Conservation (phyloP, 2,329 filamentous ascomycete genomes). For the Curvularia lunata region DNA sequence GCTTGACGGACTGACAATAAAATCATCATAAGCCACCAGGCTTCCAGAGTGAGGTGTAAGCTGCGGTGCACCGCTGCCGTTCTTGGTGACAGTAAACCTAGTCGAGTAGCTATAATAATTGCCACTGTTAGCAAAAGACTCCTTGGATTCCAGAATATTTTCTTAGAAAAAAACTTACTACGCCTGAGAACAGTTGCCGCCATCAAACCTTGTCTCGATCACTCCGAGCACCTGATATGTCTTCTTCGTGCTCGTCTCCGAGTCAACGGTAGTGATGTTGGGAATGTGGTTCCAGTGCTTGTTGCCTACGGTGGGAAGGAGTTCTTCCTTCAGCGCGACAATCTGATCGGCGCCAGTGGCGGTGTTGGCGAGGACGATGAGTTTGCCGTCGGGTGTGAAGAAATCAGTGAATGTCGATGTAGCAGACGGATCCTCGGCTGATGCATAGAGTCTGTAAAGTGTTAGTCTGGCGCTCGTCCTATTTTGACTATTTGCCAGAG, state of each 20-base stretch:
- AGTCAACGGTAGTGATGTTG: slow-evolving; percentile 7
- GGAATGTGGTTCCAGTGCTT: slow-evolving; percentile 10
- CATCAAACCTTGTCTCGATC: slow-evolving; percentile 7
- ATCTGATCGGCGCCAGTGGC: slow-evolving; percentile 5
- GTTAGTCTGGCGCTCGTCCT: background rate
- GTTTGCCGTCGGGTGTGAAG: slow-evolving; percentile 5
- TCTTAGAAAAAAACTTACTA: slow-evolving; percentile 5
- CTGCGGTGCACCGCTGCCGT: background rate
- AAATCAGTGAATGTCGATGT: slow-evolving; percentile 11
- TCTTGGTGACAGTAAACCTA: slow-evolving; percentile 9
- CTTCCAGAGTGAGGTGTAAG: slow-evolving; percentile 7
- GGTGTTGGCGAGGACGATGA: slow-evolving; percentile 6
- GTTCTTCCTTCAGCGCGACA: slow-evolving; percentile 7
- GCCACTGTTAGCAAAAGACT: slow-evolving; percentile 1
- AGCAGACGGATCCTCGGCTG: slow-evolving; percentile 7
- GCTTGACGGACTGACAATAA: background rate
- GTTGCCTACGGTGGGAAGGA: slow-evolving; percentile 7
- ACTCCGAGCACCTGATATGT: slow-evolving; percentile 11
- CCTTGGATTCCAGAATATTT: no score
- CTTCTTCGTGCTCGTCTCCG: slow-evolving; percentile 4
- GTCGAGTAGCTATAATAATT: slow-evolving; percentile 7
- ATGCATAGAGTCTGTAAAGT: slow-evolving; percentile 5
- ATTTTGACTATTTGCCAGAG: background rate
- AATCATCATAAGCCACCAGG: slow-evolving; percentile 8
- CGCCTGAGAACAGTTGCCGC: slow-evolving; percentile 12